Evolutionary conservation across 495 filamentous ascomycete species (phyloP), one percentile per base, ranked within the genome.

Genomic region (Trichoderma parareesei): DNA sequence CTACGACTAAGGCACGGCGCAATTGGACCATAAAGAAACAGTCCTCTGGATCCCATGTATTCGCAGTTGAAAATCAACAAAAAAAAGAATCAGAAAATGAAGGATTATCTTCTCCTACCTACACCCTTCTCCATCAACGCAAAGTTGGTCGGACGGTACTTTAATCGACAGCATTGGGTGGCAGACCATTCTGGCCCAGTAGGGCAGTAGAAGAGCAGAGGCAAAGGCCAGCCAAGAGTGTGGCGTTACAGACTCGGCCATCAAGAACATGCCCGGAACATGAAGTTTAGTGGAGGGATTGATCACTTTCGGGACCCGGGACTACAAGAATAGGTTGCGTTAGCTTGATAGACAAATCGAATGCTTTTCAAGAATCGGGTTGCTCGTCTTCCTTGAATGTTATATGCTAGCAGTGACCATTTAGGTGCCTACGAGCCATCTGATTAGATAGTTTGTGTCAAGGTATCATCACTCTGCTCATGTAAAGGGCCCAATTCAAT

Each of bases 1-100:
- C 72, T 95, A 95, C 66, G 80, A 83, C 69, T 82, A 78, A 77
- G 67, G 16, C 37, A 27, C 5, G 33, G 55, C 7, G 44, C 9
- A 10, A 13, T 2, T 4, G 10, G 8, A 27, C 53, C 13, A 57
- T 33, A 35, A 57, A 57, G 53, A 57, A 57, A 35, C 2, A 37
- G 37, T 37, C 8, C 27, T 63, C 64, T 6, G 37, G 38, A 49
- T 57, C 35, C 13, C 59, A 27, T 43, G 60, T 71, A 65, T 42
- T 65, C 11, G n/a, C 38, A 27, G 16, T 27, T 6, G 40, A 41
- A 41, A 41, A 41, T 41, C 6, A 41, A 41, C 11, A 41, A 63
- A 18, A 37, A 62, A 11, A 41, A 41, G n/a, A n/a, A 41, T 18
- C 2, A 27, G 6, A 27, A 27, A 27, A 27, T 27, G 27, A 27